These are phyloP conservation scores for Firmiana major DNA, from an alignment of 345 rosid species.

Conservation along the genomic window DNA sequence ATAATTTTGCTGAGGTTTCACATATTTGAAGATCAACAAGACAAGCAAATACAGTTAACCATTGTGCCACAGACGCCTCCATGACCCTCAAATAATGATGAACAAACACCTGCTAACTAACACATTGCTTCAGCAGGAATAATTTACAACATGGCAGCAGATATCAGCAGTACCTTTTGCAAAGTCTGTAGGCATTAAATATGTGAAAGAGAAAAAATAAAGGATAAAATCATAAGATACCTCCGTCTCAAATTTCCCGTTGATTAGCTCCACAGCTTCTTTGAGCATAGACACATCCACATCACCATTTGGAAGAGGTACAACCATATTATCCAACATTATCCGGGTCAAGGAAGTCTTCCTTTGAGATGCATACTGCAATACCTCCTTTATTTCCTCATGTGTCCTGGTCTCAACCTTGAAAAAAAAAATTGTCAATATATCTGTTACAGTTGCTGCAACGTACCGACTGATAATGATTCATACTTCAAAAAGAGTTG, in stretches of 20 bases:
- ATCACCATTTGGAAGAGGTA: slow-evolving; percentile 77
- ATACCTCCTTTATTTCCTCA: slow-evolving; percentile 72
- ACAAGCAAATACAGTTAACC: background rate
- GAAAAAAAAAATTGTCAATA: slow-evolving; percentile 1
- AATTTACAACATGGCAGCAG: background rate
- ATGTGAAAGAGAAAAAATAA: background rate
- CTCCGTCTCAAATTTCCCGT: slow-evolving; percentile 83
- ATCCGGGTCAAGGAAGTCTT: slow-evolving; percentile 67
- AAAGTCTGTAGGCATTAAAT: background rate
- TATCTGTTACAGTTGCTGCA: background rate
- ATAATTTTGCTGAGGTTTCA: background rate
- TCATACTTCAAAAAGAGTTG: background rate
- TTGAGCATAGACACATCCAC: slow-evolving; percentile 82
- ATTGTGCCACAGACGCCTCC: background rate
- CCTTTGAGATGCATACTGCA: slow-evolving; percentile 50
- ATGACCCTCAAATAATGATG: background rate
- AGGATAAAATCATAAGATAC: slow-evolving; percentile 26
- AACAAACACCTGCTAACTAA: background rate
- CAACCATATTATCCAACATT: slow-evolving; percentile 96
- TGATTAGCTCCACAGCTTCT: slow-evolving; percentile 65
- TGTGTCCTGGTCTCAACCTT: slow-evolving; percentile 92
- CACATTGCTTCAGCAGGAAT: background rate
- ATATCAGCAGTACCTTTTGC: background rate
- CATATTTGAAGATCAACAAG: background rate
- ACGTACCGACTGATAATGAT: background rate